Conservation (phyloP, 2,329 filamentous ascomycete genomes). For the Fusarium humuli region DNA sequence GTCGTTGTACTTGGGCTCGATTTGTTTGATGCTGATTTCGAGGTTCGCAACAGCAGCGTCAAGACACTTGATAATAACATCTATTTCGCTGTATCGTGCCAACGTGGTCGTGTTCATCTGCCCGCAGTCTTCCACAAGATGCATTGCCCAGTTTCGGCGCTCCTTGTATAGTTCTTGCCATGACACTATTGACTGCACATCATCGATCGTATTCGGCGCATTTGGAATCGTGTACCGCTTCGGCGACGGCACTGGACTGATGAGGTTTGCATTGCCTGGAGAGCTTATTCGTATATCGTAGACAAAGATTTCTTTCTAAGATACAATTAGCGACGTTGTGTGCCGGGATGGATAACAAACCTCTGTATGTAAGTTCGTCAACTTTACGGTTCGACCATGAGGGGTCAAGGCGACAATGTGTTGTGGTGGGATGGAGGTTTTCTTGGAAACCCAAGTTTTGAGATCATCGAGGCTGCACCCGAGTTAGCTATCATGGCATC, state of each 20-base stretch:
- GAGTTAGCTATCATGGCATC: slow-evolving; percentile 24
- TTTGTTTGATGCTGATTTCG: slow-evolving; percentile 76
- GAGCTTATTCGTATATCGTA: slow-evolving; percentile 85
- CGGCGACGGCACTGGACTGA: slow-evolving; percentile 63
- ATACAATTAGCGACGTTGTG: slow-evolving; percentile 26
- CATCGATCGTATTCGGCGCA: slow-evolving; percentile 84
- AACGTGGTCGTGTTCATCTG: slow-evolving; percentile 71
- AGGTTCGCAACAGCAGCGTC: slow-evolving; percentile 89
- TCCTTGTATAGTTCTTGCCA: slow-evolving; percentile 90
- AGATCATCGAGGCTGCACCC: slow-evolving; percentile 80
- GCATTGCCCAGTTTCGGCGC: slow-evolving; percentile 82
- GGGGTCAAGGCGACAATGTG: slow-evolving; percentile 89
- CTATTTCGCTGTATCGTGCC: slow-evolving; percentile 77
- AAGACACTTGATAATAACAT: slow-evolving; percentile 81
- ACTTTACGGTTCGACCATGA: slow-evolving; percentile 85
- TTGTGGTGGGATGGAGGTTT: slow-evolving; percentile 77
- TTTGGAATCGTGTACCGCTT: slow-evolving; percentile 68
- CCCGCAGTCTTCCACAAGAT: slow-evolving; percentile 75
- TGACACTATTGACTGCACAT: slow-evolving; percentile 83
- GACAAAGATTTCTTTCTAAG: slow-evolving; percentile 86
- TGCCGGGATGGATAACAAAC: slow-evolving; percentile 54
- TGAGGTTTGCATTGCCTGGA: slow-evolving; percentile 56
- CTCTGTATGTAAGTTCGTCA: slow-evolving; percentile 83
- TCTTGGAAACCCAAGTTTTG: slow-evolving; percentile 80
- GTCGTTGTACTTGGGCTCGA: slow-evolving; percentile 78